Base-by-base conservation (phyloP, 441 rosid genomes). In the Gossypium schwendimanii region DNA sequence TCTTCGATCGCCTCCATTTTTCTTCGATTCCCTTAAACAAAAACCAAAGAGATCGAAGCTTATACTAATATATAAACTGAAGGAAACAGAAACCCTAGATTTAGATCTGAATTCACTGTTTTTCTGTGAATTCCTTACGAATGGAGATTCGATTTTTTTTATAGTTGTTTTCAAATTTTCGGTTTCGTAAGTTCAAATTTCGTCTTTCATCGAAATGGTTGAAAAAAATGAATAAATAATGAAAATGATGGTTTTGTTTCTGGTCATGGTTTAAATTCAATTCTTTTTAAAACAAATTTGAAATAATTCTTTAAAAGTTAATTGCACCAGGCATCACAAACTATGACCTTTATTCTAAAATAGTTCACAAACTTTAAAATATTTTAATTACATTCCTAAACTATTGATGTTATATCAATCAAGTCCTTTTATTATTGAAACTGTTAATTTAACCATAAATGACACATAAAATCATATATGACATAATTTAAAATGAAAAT, bases 1-100 rank as follows among this genome's bases (percentile, higher is more conserved):
- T 94, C 97, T 26, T 90, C 97, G 86, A 94, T 94, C 84, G 97
- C 98, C 83, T 94, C 98, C 98, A 94, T 94, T 49, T 41, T 15
- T 23, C 52, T 24, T 15, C 14, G n/a, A 52, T 28, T 50, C 20
- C 4, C 1, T 23, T 36, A 36, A 62, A 41, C 45, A 50, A 33
- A 50, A 73, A 28, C 5, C 5, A n/a, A n/a, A 47, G 63, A 73
- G 71, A 73, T 73, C 70, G 62, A 39, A 28, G 63, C 59, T 61
- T 45, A 24, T 12, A 59, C 63, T 63, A 4, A 14, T 3, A 41
- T 49, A 20, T 52, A 53, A 39, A 52, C 6, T 6, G 7, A 58
- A 14, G 20, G 18, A 6, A 28, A 11, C 11, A 71, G 23, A 60
- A 39, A 57, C 31, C 60, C 63, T 33, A 54, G 50, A 63, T 63